Evolutionary conservation across 2,329 filamentous ascomycete species (phyloP).

Genomic region (Trichophyton simii): DNA sequence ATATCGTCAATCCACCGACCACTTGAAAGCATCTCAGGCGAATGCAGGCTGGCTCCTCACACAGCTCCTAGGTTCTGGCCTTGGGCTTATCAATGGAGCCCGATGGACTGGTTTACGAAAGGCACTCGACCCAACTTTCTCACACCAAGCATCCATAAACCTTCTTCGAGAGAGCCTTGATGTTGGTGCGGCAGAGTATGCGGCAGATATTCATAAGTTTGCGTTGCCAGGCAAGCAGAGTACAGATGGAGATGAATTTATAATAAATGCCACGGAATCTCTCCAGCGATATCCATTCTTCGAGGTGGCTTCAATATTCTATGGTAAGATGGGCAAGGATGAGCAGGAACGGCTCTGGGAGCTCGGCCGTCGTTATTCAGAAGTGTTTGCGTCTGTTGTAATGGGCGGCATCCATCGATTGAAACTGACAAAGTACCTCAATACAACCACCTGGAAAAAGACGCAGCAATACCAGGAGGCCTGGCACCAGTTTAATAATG

Average conservation of each 20-base stretch:
- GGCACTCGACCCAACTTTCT: neutral
- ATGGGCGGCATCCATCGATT: neutral
- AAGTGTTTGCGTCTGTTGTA: neutral
- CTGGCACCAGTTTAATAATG: neutral
- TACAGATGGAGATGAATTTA: neutral
- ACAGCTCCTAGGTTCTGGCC: conserved; percentile 32
- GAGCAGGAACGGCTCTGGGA: conserved; percentile 1
- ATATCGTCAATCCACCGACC: conserved; percentile 35
- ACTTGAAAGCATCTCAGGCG: conserved; percentile 33
- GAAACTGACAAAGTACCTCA: neutral
- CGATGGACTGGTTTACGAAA: conserved; percentile 17
- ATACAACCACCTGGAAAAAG: neutral
- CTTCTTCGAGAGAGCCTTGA: neutral
- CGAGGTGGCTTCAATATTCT: neutral
- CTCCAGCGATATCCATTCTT: neutral
- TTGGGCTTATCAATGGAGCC: conserved; percentile 30
- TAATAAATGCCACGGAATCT: neutral
- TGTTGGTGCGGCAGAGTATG: neutral
- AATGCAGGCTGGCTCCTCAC: conserved; percentile 32
- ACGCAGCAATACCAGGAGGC: neutral
- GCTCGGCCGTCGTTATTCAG: neutral
- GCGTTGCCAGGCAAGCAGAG: neutral
- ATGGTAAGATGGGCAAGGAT: neutral
- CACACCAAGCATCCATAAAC: neutral
- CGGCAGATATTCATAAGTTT: neutral